Conservation (phyloP, 257 asterid genomes). For the Leonotis leonurus region DNA sequence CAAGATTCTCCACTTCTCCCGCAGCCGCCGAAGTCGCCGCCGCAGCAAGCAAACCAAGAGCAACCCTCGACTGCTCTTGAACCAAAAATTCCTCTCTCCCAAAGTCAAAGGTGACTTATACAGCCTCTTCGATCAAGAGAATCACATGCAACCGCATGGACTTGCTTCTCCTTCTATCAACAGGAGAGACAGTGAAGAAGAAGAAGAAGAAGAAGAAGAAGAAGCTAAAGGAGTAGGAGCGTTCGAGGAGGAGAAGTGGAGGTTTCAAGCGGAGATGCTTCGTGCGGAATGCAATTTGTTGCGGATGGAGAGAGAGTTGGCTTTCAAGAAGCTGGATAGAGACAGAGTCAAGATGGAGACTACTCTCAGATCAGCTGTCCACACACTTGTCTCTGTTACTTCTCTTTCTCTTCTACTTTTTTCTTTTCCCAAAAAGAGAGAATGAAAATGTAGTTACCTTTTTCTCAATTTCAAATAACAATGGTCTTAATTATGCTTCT, state of each 20-base stretch:
- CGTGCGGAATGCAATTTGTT: conserved; percentile 75
- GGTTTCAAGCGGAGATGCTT: conserved; percentile 80
- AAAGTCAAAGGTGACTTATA: conserved; percentile 39
- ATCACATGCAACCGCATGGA: too few relatives aligned
- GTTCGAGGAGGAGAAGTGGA: conserved; percentile 64
- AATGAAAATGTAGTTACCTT: too few relatives aligned
- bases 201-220: not conserved
- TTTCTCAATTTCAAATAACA: not conserved
- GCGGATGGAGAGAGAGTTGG: conserved; percentile 74
- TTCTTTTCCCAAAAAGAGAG: not conserved
- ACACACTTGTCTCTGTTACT: conserved; percentile 68
- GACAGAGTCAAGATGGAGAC: conserved; percentile 55
- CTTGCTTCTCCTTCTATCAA: conserved; percentile 3
- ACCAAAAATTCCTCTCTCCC: conserved; percentile 17
- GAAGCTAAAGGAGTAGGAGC: too few relatives aligned
- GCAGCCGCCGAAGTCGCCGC: conserved; percentile 62
- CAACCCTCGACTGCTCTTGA: conserved; percentile 20
- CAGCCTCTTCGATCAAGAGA: conserved; percentile 31
- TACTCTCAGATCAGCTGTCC: conserved; percentile 63
- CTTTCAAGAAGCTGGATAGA: conserved; percentile 63
- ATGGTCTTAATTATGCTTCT: too few relatives aligned
- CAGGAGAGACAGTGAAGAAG: conserved; percentile 44
- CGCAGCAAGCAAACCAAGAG: conserved; percentile 37
- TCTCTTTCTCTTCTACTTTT: not conserved
- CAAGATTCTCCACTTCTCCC: conserved; percentile 63